phyloP scores from a whole-genome alignment of 1,284 basidiomycete species.

The Boletellus deceptivus region DNA sequence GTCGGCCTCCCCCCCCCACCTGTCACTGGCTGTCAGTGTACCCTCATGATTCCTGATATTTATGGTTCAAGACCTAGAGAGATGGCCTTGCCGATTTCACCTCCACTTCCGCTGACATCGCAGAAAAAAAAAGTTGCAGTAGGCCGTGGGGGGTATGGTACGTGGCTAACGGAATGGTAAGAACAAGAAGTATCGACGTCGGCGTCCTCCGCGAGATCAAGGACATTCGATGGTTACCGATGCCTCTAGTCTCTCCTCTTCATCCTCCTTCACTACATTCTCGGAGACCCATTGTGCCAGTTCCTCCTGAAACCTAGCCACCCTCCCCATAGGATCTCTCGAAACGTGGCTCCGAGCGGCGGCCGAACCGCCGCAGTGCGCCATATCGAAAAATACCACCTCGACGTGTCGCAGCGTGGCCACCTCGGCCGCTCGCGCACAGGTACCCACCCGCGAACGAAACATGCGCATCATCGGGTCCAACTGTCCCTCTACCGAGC shows the following conservation, averaged over 20 bases:
- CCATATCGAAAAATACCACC: slow-evolving; percentile 13
- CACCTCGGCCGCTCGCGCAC: slow-evolving; percentile 1
- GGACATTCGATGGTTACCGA: slow-evolving; percentile 8
- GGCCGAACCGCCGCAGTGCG: slow-evolving; percentile 2
- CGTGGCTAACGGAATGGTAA: background rate
- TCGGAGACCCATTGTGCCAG: slow-evolving; percentile 2
- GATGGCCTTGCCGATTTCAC: background rate
- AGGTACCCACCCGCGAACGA: slow-evolving; percentile 11
- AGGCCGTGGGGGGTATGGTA: background rate
- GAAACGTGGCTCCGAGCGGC: background rate
- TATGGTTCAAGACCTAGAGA: no score
- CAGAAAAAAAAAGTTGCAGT: slow-evolving; percentile 1
- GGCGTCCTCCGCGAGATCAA: slow-evolving; percentile 10
- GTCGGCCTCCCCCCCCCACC: no score
- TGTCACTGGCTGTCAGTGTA: no score
- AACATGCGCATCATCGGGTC: slow-evolving; percentile 11
- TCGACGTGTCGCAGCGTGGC: slow-evolving; percentile 7
- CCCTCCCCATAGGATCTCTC: background rate
- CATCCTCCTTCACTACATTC: background rate
- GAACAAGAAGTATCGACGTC: background rate
- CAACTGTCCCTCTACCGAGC: slow-evolving; percentile 9
- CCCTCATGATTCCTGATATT: no score
- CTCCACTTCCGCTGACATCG: slow-evolving; percentile 9
- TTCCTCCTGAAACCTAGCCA: slow-evolving; percentile 1
- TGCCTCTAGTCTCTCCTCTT: background rate